Conservation (phyloP, 2,329 filamentous ascomycete genomes). For the Lomentospora prolificans region DNA sequence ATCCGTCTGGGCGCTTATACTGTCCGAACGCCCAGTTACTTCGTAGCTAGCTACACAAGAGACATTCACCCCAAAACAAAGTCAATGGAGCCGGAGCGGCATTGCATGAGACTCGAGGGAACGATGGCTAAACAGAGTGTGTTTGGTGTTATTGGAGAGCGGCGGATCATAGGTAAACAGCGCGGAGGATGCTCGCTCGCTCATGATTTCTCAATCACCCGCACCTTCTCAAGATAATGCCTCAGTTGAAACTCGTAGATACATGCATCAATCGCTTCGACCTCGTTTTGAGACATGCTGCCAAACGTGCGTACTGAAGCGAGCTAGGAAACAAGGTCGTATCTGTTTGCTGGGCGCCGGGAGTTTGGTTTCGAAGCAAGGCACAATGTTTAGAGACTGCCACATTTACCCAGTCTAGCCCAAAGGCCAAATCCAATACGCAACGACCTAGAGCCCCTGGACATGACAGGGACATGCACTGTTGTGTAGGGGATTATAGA, state of each 20-base stretch:
- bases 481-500: neutral
- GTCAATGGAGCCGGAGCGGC: neutral
- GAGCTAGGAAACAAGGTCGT: neutral
- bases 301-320: constrained; percentile 1
- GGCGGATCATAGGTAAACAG: neutral
- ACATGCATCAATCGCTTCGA: neutral
- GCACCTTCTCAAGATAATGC: neutral
- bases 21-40: neutral
- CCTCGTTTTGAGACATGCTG: neutral
- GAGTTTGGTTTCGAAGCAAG: constrained; percentile 4
- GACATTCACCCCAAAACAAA: neutral
- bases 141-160: neutral
- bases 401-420: neutral
- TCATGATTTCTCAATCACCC: neutral
- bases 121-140: neutral
- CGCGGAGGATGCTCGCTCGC: neutral
- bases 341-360: neutral
- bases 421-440: too few relatives aligned
- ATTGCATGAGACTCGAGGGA: neutral
- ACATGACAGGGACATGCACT: neutral
- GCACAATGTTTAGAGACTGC: neutral
- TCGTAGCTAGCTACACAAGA: neutral
- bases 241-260: neutral
- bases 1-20: neutral
- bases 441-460: neutral